A percentile compares a stretch with the other conserved stretches of the same genome.
Evolutionary conservation across 208 protist genomes (phyloP).

Genomic region (Acanthamoeba healyi): DNA sequence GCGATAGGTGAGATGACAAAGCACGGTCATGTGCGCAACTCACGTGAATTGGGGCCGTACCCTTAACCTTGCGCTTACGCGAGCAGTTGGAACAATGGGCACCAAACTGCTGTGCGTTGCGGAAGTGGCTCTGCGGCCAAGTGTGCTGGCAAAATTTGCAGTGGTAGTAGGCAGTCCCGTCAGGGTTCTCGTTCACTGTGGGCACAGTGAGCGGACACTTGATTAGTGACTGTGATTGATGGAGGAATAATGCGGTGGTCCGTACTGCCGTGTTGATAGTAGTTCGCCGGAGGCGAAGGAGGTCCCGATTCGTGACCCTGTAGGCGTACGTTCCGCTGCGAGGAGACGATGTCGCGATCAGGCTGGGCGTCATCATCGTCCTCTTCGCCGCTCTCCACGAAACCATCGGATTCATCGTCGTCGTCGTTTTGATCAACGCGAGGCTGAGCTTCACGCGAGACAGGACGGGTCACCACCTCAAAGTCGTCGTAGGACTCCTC

Average conservation of each 20-base stretch:
- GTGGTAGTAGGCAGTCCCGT: constrained; percentile 74
- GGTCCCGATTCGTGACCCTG: constrained; percentile 46
- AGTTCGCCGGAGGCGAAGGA: not conserved
- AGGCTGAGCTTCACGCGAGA: not conserved
- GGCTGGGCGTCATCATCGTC: not conserved
- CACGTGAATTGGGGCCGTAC: too few relatives aligned
- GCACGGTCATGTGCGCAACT: too few relatives aligned
- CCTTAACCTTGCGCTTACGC: constrained; percentile 81
- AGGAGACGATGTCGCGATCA: not conserved
- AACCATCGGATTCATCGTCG: not conserved
- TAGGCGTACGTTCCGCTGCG: not conserved
- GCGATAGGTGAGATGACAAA: too few relatives aligned
- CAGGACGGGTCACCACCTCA: not conserved
- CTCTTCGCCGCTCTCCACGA: constrained; percentile 19
- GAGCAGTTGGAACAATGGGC: constrained; percentile 86
- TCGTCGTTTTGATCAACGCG: not conserved
- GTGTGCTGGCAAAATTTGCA: constrained; percentile 84
- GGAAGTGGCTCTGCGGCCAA: constrained; percentile 81
- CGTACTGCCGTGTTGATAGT: constrained; percentile 50
- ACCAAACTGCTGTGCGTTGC: constrained; percentile 86
- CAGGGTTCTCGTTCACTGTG: constrained; percentile 48
- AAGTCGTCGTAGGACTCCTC: not conserved
- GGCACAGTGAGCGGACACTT: not conserved
- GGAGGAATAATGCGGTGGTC: not conserved
- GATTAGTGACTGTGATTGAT: not conserved